Evolutionary conservation across 2,329 filamentous ascomycete species (phyloP), one percentile per base, ranked within the genome.

Genomic region (Aureobasidium mangrovei): DNA sequence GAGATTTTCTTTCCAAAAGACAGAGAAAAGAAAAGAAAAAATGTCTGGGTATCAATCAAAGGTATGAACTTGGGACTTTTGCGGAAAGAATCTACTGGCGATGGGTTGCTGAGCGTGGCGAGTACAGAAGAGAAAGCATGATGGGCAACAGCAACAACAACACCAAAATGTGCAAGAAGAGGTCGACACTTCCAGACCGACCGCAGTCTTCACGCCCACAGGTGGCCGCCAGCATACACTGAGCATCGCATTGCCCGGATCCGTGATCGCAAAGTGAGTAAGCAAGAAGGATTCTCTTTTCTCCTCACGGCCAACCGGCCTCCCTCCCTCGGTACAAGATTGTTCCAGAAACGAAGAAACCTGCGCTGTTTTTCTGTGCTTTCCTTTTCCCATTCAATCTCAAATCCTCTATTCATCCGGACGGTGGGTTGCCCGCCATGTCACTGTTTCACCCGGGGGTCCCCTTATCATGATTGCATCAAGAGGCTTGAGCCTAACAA

Each of bases 171-270:
- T 54, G 4, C 28, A 35, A 33, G 57, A 59, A 9, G 46, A 54
- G 31, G 55, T 55, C 40, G 77, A 81, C 59, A 83, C 80, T 3
- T 81, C 83, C 27, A 87, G 84, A 65, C 85, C 85, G 3, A 83
- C 82, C 4, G 82, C 84, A 7, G 72, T 84, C 36, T 91, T 88
- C 70, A 74, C 78, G 48, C 82, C 87, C 1, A 76, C 72, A 0
- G 75, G 77, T 43, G 82, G 84, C 35, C 76, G 88, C 59, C 72
- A 79, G 35, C 87, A 85, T 77, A 93, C 88, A 0, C 67, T 93
- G 18, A 91, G 85, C 40, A 77, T 93, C 33, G 88, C 88, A 3
- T 70, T 94, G 31, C 86, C 88, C 1, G 86, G 85, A 33, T 91
- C 86, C 65, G 81, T 93, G 42, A 78, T 91, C 55, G 76, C 82